phyloP scores from a whole-genome alignment of 495 filamentous ascomycete genomes.

The Haplographium delicatum region DNA sequence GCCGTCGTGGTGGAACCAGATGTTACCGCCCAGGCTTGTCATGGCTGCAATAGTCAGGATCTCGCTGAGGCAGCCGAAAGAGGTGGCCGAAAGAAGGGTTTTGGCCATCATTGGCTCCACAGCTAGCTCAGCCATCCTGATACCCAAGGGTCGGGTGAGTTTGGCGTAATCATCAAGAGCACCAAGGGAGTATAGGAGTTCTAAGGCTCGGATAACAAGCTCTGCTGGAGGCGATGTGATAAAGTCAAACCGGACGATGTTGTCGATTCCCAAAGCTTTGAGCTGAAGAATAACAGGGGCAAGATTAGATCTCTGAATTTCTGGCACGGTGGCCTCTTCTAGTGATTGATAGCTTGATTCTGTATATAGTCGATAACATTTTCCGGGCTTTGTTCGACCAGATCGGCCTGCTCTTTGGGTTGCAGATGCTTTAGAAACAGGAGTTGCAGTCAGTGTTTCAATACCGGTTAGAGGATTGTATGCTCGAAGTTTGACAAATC shows the following conservation, averaged over 20 bases:
- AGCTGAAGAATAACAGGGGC: constrained; percentile 88
- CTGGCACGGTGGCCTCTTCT: constrained; percentile 72
- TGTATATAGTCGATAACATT: constrained; percentile 92
- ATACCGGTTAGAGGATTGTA: constrained; percentile 88
- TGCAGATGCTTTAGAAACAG: constrained; percentile 88
- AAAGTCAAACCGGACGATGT: constrained; percentile 87
- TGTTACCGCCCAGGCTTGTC: constrained; percentile 75
- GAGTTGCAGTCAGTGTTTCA: constrained; percentile 79
- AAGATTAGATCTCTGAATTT: constrained; percentile 91
- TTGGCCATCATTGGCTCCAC: constrained; percentile 97
- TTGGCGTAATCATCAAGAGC: constrained; percentile 88
- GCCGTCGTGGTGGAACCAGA: constrained; percentile 77
- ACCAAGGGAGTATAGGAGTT: constrained; percentile 84
- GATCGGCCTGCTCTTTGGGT: constrained; percentile 89
- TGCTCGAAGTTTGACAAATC: constrained; percentile 86
- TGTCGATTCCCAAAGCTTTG: constrained; percentile 94
- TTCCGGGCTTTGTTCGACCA: constrained; percentile 86
- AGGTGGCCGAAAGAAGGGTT: constrained; percentile 70
- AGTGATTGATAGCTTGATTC: constrained; percentile 66
- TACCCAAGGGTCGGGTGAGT: constrained; percentile 80
- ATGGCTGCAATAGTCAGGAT: constrained; percentile 92
- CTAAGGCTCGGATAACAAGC: constrained; percentile 80
- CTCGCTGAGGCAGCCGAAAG: constrained; percentile 76
- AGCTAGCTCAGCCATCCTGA: constrained; percentile 90
- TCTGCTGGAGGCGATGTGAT: constrained; percentile 84